Conservation (phyloP, 768 basidiomycete species). For the Suillus ampliporus region DNA sequence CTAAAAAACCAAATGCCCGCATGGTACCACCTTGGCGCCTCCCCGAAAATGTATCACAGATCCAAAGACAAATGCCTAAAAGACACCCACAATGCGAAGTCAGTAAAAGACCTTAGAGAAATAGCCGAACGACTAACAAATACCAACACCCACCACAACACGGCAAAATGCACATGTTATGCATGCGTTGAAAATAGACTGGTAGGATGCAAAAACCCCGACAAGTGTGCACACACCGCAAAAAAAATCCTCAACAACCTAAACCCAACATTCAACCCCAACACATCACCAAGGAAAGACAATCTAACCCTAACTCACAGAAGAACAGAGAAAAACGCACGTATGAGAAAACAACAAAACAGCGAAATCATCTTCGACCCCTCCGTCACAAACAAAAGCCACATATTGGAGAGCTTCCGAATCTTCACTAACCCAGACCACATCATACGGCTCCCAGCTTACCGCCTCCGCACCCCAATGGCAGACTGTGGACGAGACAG, state of each 20-base stretch:
- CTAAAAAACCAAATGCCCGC: background rate
- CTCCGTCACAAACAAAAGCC: background rate
- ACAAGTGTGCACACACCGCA: too few relatives aligned
- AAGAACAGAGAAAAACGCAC: conserved; percentile 14
- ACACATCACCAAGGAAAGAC: conserved; percentile 1
- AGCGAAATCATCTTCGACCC: conserved; percentile 11
- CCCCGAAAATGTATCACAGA: background rate
- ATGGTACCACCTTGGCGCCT: background rate
- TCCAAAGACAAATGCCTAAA: background rate
- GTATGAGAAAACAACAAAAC: background rate
- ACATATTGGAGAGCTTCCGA: background rate
- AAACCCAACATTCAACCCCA: background rate
- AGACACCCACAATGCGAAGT: background rate
- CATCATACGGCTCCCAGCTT: too few relatives aligned
- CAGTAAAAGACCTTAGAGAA: background rate
- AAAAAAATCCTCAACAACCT: background rate
- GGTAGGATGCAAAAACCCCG: too few relatives aligned
- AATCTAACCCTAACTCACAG: conserved; percentile 7
- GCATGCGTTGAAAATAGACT: too few relatives aligned
- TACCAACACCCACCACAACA: background rate
- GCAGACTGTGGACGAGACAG: background rate
- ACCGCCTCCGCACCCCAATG: too few relatives aligned
- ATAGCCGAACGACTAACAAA: background rate
- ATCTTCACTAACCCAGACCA: background rate
- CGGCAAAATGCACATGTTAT: background rate